These are phyloP conservation scores for Fusarium sp. DNA, from an alignment of 2,329 filamentous ascomycete genomes.

Conservation along the genomic window DNA sequence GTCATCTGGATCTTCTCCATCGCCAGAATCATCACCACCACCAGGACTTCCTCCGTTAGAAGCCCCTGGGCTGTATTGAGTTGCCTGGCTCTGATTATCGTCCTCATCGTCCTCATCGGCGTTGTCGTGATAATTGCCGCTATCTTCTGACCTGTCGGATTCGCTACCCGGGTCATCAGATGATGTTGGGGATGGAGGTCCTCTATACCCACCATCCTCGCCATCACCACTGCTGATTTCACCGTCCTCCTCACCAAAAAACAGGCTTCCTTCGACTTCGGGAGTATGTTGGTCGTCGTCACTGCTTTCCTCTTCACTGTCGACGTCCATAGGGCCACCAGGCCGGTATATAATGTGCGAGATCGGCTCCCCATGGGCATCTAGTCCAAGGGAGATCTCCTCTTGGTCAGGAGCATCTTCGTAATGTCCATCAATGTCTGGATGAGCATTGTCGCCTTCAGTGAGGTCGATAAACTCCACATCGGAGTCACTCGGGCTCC, in stretches of 20 bases:
- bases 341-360: background rate
- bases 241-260: background rate
- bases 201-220: background rate
- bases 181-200: background rate
- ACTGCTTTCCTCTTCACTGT: background rate
- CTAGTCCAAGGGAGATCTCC: background rate
- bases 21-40: background rate
- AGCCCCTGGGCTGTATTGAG: background rate
- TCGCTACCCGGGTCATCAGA: background rate
- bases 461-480: slow-evolving; percentile 13
- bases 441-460: background rate
- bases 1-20: background rate
- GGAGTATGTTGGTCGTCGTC: background rate
- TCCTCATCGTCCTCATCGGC: background rate
- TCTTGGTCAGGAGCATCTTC: background rate
- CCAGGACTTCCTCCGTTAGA: background rate
- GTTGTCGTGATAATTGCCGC: background rate
- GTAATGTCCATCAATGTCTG: background rate
- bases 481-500: background rate
- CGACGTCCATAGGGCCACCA: background rate
- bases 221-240: background rate
- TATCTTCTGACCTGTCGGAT: background rate
- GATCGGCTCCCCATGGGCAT: background rate
- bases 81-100: background rate
- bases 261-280: background rate